Base-by-base conservation (phyloP, 176 grass and related monocot genomes). In the Oryza rufipogon region DNA sequence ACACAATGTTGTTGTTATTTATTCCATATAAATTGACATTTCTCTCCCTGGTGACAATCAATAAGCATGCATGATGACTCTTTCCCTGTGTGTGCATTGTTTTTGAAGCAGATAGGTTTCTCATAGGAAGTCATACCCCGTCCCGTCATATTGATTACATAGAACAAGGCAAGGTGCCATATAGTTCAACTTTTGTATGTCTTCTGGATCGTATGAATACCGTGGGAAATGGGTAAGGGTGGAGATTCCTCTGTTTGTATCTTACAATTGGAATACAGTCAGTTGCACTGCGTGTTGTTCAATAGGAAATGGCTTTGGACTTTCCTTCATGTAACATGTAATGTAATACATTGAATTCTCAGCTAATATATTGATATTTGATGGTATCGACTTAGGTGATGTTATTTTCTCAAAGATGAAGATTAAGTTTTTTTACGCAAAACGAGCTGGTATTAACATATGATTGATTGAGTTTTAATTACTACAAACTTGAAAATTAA, bases 11-110 rank as follows among this genome's bases (percentile, higher is more conserved):
- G 44, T 66, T 77, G 75, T 75, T 78, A 92, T 85, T 80, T 87
- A 20, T 87, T 84, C 83, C 41, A 80, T 56, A 11, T 45, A 73
- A 83, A 83, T 90, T 84, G 60, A 61, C 73, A 83, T 66, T 86
- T 58, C 7, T 44, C n/a, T n/a, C 22, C 44, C 64, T 19, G 11
- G 74, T 47, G 47, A 36, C 68, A 46, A 46, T 76, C 76, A 84
- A 87, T 87, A 87, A 91, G 70, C 14, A 71, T 64, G 30, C 54
- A 11, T 71, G 67, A 14, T 82, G 32, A 12, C 41, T 73, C 15
- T 25, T 8, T 16, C 49, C 68, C 25, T 64, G 38, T 89, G n/a
- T 52, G 74, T 72, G 83, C 81, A 77, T 17, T 90, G 52, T 84
- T 73, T 63, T 66, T 86, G 83, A 79, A 83, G 73, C 39, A 51